These are phyloP conservation scores for Kodamaea neixiangensis DNA, from an alignment of 805 yeast species.

Conservation along the genomic window DNA sequence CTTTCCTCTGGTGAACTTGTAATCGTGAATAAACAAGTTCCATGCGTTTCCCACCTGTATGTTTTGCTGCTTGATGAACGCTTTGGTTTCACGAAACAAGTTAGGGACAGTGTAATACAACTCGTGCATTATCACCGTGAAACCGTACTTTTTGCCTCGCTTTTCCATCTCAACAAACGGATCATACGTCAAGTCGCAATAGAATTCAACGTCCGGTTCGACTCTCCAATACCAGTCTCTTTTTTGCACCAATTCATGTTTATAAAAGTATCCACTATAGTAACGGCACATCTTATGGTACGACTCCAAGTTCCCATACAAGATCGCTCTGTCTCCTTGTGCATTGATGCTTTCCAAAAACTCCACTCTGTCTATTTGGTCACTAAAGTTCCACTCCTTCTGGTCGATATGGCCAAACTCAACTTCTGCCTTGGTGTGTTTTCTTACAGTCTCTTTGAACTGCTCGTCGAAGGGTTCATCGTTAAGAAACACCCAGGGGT, in stretches of 20 bases:
- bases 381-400: slow-evolving; percentile 67
- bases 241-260: slow-evolving; percentile 69
- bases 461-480: slow-evolving; percentile 71
- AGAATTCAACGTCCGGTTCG: slow-evolving; percentile 83
- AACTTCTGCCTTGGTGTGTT: slow-evolving; percentile 59
- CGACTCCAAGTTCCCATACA: slow-evolving; percentile 79
- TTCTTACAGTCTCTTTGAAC: slow-evolving; percentile 55
- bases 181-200: slow-evolving; percentile 71
- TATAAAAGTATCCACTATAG: slow-evolving; percentile 79
- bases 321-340: slow-evolving; percentile 81
- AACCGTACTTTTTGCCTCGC: slow-evolving; percentile 69
- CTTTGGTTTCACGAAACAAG: slow-evolving; percentile 69
- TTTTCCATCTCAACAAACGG: slow-evolving; percentile 72
- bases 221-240: slow-evolving; percentile 96
- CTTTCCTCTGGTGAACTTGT: slow-evolving; percentile 24
- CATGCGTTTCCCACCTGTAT: slow-evolving; percentile 64
- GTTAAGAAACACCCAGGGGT: slow-evolving; percentile 90
- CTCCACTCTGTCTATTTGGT: slow-evolving; percentile 38
- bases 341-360: slow-evolving; percentile 59
- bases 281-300: slow-evolving; percentile 97
- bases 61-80: slow-evolving; percentile 50
- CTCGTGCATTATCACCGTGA: slow-evolving; percentile 75
- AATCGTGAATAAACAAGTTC: slow-evolving; percentile 57
- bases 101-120: slow-evolving; percentile 80
- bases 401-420: slow-evolving; percentile 69